Evolutionary conservation across 139 green algal genomes (phyloP).

Genomic region (Yamagishiella unicocca): DNA sequence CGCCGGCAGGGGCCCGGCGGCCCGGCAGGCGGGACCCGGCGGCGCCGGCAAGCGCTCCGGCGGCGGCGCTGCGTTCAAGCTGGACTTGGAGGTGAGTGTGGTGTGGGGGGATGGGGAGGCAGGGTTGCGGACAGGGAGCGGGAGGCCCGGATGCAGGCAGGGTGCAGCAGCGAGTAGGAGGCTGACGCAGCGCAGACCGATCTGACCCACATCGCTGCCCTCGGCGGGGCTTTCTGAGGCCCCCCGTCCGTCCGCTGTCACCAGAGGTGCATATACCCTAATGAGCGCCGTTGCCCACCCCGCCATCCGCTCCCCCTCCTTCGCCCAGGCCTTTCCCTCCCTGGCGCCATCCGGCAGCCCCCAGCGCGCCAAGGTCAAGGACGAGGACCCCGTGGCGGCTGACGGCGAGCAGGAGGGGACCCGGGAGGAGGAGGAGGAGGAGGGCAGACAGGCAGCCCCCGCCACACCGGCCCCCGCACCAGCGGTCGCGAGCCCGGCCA

Average conservation of each 20-base stretch:
- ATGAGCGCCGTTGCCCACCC: background rate
- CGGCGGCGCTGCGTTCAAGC: background rate
- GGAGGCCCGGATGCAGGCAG: too few relatives aligned
- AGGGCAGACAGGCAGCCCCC: background rate
- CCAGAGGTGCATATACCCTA: too few relatives aligned
- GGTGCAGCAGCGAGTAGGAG: too few relatives aligned
- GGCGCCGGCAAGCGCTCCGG: background rate
- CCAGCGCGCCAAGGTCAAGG: background rate
- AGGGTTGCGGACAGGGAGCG: too few relatives aligned
- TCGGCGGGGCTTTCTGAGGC: too few relatives aligned
- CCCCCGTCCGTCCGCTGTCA: too few relatives aligned
- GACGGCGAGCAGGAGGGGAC: too few relatives aligned
- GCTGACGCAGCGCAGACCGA: too few relatives aligned
- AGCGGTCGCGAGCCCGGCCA: background rate
- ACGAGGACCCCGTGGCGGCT: background rate
- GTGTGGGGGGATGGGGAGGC: background rate
- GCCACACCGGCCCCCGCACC: background rate
- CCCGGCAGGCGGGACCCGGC: background rate
- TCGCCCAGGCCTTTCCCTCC: background rate
- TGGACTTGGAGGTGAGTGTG: constrained; percentile 23
- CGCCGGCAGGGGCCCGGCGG: background rate
- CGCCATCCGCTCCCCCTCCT: background rate
- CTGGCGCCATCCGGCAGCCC: background rate
- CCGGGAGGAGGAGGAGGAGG: too few relatives aligned
- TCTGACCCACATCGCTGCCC: too few relatives aligned